Conservation (phyloP, 371 early-diverging fungal genomes). For the Massospora cicadina region DNA sequence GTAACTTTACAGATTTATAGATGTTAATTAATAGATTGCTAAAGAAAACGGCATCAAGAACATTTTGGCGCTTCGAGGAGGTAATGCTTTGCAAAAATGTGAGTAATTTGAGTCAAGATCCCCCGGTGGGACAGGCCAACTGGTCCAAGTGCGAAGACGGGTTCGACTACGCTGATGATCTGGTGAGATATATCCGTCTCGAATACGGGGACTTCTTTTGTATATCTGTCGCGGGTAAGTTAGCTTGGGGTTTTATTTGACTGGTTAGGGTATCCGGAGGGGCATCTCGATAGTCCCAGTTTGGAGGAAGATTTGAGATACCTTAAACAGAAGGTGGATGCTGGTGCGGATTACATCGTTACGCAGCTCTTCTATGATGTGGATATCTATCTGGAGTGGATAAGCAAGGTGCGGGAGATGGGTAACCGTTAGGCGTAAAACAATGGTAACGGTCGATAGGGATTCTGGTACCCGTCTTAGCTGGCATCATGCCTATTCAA, state of each 20-base stretch:
- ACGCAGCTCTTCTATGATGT: conserved; percentile 82
- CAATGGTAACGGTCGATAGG: conserved; percentile 17
- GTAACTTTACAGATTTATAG: conserved; percentile 11
- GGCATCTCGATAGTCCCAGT: conserved; percentile 40
- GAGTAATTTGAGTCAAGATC: conserved; percentile 24
- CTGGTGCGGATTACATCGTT: conserved; percentile 72
- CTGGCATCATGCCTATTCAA: conserved; percentile 84
- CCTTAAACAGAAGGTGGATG: conserved; percentile 66
- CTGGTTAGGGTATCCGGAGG: conserved; percentile 45
- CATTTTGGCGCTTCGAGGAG: conserved; percentile 74
- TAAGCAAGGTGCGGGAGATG: conserved; percentile 37
- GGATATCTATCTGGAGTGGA: conserved; percentile 55
- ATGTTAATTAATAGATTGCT: conserved; percentile 27
- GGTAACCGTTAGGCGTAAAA: conserved; percentile 15
- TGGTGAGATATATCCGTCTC: conserved; percentile 63
- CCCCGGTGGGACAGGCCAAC: conserved; percentile 53
- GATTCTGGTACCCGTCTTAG: conserved; percentile 62
- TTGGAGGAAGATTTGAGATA: conserved; percentile 44
- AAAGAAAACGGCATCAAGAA: conserved; percentile 75
- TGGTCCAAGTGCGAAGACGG: conserved; percentile 55
- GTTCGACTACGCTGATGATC: conserved; percentile 60
- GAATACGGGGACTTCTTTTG: conserved; percentile 80
- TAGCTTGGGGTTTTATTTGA: neutral
- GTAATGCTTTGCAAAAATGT: conserved; percentile 7
- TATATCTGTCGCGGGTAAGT: conserved; percentile 61